Evolutionary conservation across 768 basidiomycete species (phyloP).

Genomic region (Termitomyces sp.): DNA sequence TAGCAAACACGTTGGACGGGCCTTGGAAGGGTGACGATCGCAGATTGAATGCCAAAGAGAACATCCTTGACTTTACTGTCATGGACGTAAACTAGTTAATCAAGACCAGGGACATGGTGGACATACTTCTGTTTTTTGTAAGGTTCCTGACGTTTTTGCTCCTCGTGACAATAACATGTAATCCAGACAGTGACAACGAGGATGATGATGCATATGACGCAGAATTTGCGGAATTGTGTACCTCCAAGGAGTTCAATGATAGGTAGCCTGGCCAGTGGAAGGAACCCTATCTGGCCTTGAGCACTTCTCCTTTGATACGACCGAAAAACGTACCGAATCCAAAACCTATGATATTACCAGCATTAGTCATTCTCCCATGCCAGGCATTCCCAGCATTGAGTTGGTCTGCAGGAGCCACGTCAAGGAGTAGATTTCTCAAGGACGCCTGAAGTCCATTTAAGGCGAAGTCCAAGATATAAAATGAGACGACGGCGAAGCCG

Average conservation of each 20-base stretch:
- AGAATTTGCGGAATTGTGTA: constrained; percentile 94
- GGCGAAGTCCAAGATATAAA: constrained; percentile 96
- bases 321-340: constrained; percentile 63
- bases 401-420: constrained; percentile 84
- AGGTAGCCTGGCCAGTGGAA: constrained; percentile 79
- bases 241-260: constrained; percentile 80
- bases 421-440: constrained; percentile 87
- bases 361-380: constrained; percentile 94
- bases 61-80: constrained; percentile 61
- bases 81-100: constrained; percentile 6
- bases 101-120: constrained; percentile 1
- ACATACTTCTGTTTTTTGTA: constrained; percentile 34
- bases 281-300: constrained; percentile 50
- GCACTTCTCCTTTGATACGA: background rate
- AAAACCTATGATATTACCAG: constrained; percentile 95
- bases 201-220: constrained; percentile 75
- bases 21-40: constrained; percentile 70
- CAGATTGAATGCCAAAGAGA: constrained; percentile 69
- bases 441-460: constrained; percentile 94
- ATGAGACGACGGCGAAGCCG: constrained; percentile 78
- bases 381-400: constrained; percentile 95
- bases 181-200: constrained; percentile 80
- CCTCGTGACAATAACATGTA: constrained; percentile 83
- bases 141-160: constrained; percentile 54
- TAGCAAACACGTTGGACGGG: constrained; percentile 86